Evolutionary conservation across 257 asterid genomes (phyloP).

Genomic region (Solanum pimpinellifolium): DNA sequence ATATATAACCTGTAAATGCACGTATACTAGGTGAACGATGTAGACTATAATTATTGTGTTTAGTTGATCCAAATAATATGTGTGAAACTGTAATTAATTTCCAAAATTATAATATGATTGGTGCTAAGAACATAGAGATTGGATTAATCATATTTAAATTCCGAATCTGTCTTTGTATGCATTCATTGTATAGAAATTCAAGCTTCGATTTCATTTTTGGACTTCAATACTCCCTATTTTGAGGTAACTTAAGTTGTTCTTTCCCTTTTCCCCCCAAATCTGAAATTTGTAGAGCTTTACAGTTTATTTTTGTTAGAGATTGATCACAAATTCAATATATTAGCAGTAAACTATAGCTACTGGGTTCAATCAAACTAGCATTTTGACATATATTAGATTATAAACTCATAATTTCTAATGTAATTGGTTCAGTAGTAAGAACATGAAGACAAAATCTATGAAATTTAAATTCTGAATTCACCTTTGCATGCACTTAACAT

Average conservation of each 20-base stretch:
- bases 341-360: not conserved
- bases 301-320: not conserved
- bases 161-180: not conserved
- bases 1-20: too few relatives aligned
- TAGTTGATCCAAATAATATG: not conserved
- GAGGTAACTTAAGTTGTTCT: conserved; percentile 6
- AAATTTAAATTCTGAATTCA: not conserved
- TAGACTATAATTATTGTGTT: not conserved
- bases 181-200: not conserved
- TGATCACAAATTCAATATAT: not conserved
- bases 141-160: not conserved
- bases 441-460: not conserved
- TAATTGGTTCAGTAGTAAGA: not conserved
- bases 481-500: not conserved
- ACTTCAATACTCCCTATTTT: conserved; percentile 36
- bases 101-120: not conserved
- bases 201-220: not conserved
- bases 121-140: not conserved
- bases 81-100: not conserved
- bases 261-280: not conserved
- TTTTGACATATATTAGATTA: not conserved
- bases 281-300: not conserved
- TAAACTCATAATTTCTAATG: not conserved
- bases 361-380: not conserved
- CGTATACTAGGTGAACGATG: not conserved